These are phyloP conservation scores for Xylaria sp. DNA, from an alignment of 2,329 filamentous ascomycete species.

Conservation along the genomic window DNA sequence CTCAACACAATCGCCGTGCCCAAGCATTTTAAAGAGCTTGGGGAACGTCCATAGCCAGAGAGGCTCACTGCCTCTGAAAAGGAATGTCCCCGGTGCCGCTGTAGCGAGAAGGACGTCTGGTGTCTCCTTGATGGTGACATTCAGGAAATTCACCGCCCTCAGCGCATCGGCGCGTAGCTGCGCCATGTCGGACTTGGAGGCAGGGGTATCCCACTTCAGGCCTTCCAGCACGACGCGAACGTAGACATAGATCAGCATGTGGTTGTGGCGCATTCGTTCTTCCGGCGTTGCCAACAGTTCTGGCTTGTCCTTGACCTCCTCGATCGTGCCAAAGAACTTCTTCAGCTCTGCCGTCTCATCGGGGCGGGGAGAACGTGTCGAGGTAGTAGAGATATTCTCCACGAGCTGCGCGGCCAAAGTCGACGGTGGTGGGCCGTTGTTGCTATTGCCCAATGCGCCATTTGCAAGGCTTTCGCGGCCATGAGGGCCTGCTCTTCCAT, in stretches of 20 bases:
- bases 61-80: slow-evolving; percentile 61
- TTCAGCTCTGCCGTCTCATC: slow-evolving; percentile 75
- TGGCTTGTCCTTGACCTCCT: slow-evolving; percentile 55
- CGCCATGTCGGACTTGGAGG: slow-evolving; percentile 65
- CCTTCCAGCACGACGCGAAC: slow-evolving; percentile 76
- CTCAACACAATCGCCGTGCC: slow-evolving; percentile 51
- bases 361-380: slow-evolving; percentile 61
- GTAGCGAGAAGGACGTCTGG: slow-evolving; percentile 65
- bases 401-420: slow-evolving; percentile 88
- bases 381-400: slow-evolving; percentile 73
- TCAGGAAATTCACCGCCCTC: slow-evolving; percentile 78
- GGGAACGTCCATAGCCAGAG: slow-evolving; percentile 69
- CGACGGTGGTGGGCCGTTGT: slow-evolving; percentile 62
- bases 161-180: slow-evolving; percentile 61
- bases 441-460: slow-evolving; percentile 25
- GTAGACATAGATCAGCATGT: slow-evolving; percentile 84
- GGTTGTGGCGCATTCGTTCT: slow-evolving; percentile 75
- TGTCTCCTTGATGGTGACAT: slow-evolving; percentile 73
- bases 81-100: slow-evolving; percentile 44
- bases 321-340: slow-evolving; percentile 63
- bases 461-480: slow-evolving; percentile 30
- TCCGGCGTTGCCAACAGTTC: slow-evolving; percentile 61
- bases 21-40: slow-evolving; percentile 59
- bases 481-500: slow-evolving; percentile 32
- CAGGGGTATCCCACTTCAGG: slow-evolving; percentile 68